Evolutionary conservation across 1,284 basidiomycete genomes (phyloP).

Genomic region (Nidula niveotomentosa): DNA sequence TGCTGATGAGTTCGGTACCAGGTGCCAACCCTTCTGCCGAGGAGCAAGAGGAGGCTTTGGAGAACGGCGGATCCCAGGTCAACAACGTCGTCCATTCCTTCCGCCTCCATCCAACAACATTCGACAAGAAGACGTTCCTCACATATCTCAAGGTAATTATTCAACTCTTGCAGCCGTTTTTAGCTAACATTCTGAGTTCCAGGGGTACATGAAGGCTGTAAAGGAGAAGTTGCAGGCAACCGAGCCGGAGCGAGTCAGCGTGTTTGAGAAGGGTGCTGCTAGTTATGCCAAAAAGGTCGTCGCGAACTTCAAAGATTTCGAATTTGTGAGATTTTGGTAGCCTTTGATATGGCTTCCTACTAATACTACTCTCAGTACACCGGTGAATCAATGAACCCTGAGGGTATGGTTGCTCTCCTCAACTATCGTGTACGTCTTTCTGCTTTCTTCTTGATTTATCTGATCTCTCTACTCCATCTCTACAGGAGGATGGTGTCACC

Average conservation of each 20-base stretch:
- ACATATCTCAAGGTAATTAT: conserved; percentile 79
- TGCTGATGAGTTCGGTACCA: conserved; percentile 25
- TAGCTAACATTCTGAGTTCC: not conserved
- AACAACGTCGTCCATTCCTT: conserved; percentile 96
- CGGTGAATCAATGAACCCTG: conserved; percentile 84
- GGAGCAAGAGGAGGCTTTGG: conserved; percentile 83
- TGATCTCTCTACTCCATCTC: conserved; percentile 7
- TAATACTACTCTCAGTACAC: conserved; percentile 58
- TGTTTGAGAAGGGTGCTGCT: conserved; percentile 85
- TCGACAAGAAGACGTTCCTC: conserved; percentile 94
- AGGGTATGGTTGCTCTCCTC: conserved; percentile 89
- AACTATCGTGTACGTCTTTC: conserved; percentile 69
- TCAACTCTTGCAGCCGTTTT: conserved; percentile 1
- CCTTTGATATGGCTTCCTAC: conserved; percentile 12
- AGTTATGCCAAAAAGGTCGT: conserved; percentile 88
- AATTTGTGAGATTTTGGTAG: conserved; percentile 60
- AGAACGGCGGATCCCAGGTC: conserved; percentile 74
- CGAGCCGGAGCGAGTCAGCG: conserved; percentile 70
- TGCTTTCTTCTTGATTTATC: conserved; percentile 1
- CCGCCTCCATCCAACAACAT: conserved; percentile 82
- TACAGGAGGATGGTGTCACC: conserved; percentile 69
- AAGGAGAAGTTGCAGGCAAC: conserved; percentile 50
- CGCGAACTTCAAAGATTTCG: conserved; percentile 88
- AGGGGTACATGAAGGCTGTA: conserved; percentile 50
- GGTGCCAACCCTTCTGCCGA: conserved; percentile 93